Conservation (phyloP, 371 early-diverging fungal species). For the Blastocladiella emersonii region DNA sequence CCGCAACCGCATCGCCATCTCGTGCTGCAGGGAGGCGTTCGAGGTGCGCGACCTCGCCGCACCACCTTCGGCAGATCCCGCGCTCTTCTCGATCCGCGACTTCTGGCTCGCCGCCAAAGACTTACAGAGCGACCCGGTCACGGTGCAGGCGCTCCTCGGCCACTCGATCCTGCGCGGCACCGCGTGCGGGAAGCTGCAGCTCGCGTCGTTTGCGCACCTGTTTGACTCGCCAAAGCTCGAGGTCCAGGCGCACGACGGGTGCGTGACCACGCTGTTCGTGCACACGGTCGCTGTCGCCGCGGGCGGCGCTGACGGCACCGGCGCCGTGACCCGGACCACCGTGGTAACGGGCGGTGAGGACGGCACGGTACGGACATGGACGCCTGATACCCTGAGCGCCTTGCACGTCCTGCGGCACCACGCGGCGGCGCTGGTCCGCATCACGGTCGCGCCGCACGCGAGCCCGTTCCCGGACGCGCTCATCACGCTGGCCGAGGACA, state of each 20-base stretch:
- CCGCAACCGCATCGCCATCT: too few relatives aligned
- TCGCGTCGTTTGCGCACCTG: neutral
- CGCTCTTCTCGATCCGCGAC: neutral
- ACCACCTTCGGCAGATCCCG: too few relatives aligned
- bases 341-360: neutral
- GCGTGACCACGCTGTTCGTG: neutral
- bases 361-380: neutral
- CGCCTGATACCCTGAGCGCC: neutral
- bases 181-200: neutral
- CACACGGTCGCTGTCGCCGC: too few relatives aligned
- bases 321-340: too few relatives aligned
- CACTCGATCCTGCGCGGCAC: neutral
- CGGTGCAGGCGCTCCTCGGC: neutral
- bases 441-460: neutral
- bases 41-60: too few relatives aligned
- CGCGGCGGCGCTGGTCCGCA: neutral
- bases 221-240: neutral
- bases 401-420: neutral
- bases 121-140: too few relatives aligned
- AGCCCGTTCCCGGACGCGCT: neutral
- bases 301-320: too few relatives aligned
- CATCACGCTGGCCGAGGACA: neutral
- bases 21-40: too few relatives aligned
- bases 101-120: neutral
- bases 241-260: neutral